Evolutionary conservation across 805 yeast species (phyloP), one percentile per base, ranked within the genome.

Genomic region (Lachancea cidri): DNA sequence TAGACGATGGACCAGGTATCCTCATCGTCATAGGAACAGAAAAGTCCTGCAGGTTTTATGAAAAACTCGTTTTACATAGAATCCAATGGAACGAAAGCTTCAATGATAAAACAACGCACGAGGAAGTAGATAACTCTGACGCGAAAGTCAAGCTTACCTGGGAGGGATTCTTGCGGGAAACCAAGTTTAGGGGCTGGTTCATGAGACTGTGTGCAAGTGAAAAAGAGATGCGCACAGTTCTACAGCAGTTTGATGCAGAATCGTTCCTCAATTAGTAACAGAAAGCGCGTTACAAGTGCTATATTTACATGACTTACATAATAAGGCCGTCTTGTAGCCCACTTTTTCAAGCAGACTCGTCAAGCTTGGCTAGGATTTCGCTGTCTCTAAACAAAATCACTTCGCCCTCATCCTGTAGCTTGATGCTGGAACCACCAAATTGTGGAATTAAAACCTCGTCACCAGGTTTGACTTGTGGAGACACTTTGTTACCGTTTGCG

Each of bases 381-480:
- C 85, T 72, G 70, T 93, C 98, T 66, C 96, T 84, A 79, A 85
- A 88, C 58, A 89, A 73, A 54, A 85, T 74, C 58, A 72, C 81
- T 62, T 78, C 73, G 20, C 63, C 84, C 55, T 89, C 95, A 46
- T 84, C 88, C 54, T 86, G 89, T 55, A 93, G 77, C 71, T 85
- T 88, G 67, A 93, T 77, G 49, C 86, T 70, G 52, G 88, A 79
- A 43, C 98, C 98, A 47, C 98, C 98, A 54, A 84, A 91, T 45
- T 83, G 79, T 50, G 98, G 98, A 61, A 93, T 86, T 72, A 93
- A 73, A 36, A 93, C 98, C 57, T 82, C 80, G 72, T 93, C 98
- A 57, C 98, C 98, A 35, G 85, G 79, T 61, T 78, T 71, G 44
- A 93, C 96, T 52, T 81, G 73, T 46, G 89, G 81, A 40, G 79